Evolutionary conservation across 1,284 basidiomycete species (phyloP), one percentile per base, ranked within the genome.

Genomic region (Malassezia obtusa): DNA sequence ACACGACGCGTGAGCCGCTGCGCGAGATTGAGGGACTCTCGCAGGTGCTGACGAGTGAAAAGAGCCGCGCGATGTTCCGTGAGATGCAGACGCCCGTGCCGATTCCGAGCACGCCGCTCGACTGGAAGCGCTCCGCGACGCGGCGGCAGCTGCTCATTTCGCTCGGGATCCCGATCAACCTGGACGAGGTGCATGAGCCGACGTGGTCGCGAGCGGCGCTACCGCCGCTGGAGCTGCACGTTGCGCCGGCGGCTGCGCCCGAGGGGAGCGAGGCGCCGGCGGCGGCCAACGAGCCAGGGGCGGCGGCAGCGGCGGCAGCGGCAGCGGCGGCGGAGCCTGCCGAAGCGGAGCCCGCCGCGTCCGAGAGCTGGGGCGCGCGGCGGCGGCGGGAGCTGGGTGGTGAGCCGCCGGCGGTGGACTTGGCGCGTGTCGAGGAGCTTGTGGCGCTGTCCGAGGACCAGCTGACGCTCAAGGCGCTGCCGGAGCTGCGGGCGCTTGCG

Each of bases 141-240:
- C 58, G 69, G 11, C 61, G 69, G 4, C 61, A 64, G 32, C 61
- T 63, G 19, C 62, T 71, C 45, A 72, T 72, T 11, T 59, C 68
- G 25, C 61, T 72, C 49, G 69, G 69, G 17, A 61, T 72, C 14
- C 69, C 69, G 0, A 63, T 72, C 47, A 71, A 72, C 40, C 57
- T 72, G 10, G 69, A 72, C 45, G 68, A 71, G 51, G 59, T 71
- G 37, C 60, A 60, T 25, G 49, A 26, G 26, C 14, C 30, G 22
- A 45, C 53, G 1, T 46, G 57, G 1, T 50, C 53, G 11, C 26
- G 36, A 12, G 22, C 37, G 15, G 47, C 44, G 17, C 49, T 71
- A 17, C 69, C 68, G 8, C 64, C 66, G 0, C 52, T 72, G 32
- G 52, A 66, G 50, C 57, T 71, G 25, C 56, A 65, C 31, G 50